Conservation (phyloP, 345 rosid genomes). For the Pugionium dolabratum region DNA sequence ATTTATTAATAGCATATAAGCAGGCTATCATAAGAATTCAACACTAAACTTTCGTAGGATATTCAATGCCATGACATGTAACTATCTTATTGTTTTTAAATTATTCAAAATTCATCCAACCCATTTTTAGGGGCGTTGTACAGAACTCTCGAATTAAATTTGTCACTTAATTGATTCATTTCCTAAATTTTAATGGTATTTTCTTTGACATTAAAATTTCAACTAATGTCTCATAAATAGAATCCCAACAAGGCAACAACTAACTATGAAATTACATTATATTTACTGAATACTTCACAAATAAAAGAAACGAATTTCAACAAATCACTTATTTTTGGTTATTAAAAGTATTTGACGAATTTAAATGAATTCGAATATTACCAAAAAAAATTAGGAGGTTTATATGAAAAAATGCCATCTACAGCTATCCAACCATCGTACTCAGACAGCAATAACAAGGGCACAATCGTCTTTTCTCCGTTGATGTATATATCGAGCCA, state of each 20-base stretch:
- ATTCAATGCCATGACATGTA: slow-evolving; percentile 40
- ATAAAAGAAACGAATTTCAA: neutral
- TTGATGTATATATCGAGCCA: too few relatives aligned
- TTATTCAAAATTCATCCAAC: too few relatives aligned
- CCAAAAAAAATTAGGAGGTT: neutral
- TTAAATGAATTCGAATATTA: neutral
- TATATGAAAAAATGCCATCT: neutral
- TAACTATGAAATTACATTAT: neutral
- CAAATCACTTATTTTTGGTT: slow-evolving; percentile 16
- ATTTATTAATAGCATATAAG: slow-evolving; percentile 31
- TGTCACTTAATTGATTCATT: slow-evolving; percentile 23
- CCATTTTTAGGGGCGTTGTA: slow-evolving; percentile 29
- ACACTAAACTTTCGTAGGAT: slow-evolving; percentile 21
- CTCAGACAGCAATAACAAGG: too few relatives aligned
- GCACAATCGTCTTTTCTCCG: too few relatives aligned
- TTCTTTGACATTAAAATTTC: neutral
- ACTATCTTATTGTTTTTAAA: slow-evolving; percentile 21
- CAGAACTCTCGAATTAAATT: slow-evolving; percentile 31
- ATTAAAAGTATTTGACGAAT: slow-evolving; percentile 6
- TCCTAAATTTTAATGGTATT: neutral
- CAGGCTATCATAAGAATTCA: slow-evolving; percentile 19
- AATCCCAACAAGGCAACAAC: neutral
- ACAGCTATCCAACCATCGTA: too few relatives aligned
- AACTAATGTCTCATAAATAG: neutral
- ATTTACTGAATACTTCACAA: neutral